A percentile compares a stretch with the other conserved stretches of the same genome.
These are phyloP conservation scores for Nevesoporus exiguus DNA, from an alignment of 768 basidiomycete species.

Conservation along the genomic window DNA sequence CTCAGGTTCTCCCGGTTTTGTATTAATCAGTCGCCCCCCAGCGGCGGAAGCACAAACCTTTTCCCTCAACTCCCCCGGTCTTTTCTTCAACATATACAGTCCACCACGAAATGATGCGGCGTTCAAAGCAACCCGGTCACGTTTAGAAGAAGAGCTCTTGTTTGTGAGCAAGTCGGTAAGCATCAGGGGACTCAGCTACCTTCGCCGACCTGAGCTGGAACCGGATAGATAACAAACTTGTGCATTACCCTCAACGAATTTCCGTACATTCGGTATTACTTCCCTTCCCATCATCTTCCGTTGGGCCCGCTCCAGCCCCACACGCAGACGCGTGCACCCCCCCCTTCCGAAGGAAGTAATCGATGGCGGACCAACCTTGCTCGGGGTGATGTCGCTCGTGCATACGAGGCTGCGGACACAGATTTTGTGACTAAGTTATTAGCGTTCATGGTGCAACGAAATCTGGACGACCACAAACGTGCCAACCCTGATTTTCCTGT, in stretches of 20 bases:
- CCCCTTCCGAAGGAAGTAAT: conserved; percentile 57
- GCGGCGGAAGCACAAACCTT: conserved; percentile 87
- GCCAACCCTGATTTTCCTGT: conserved; percentile 86
- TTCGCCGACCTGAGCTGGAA: conserved; percentile 3
- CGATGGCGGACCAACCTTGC: conserved; percentile 84
- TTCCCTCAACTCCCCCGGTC: conserved; percentile 68
- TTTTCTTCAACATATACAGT: conserved; percentile 88
- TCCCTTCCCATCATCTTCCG: conserved; percentile 77
- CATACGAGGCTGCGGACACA: conserved; percentile 64
- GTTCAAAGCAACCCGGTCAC: conserved; percentile 61
- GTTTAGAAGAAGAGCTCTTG: conserved; percentile 84
- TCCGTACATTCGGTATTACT: conserved; percentile 90
- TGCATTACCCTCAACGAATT: conserved; percentile 90
- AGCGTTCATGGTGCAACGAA: conserved; percentile 80
- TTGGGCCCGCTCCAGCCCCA: conserved; percentile 79
- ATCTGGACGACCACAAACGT: conserved; percentile 85
- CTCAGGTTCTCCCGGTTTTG: neutral
- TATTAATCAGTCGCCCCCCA: conserved; percentile 32
- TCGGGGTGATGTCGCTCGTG: conserved; percentile 64
- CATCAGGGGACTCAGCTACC: neutral
- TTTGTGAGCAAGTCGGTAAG: conserved; percentile 67
- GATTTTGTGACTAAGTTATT: conserved; percentile 80
- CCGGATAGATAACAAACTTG: conserved; percentile 72
- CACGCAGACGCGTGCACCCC: conserved; percentile 59
- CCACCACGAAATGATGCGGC: conserved; percentile 73